phyloP scores from a whole-genome alignment of 2,329 filamentous ascomycete genomes.

The Colletotrichum caudatum region DNA sequence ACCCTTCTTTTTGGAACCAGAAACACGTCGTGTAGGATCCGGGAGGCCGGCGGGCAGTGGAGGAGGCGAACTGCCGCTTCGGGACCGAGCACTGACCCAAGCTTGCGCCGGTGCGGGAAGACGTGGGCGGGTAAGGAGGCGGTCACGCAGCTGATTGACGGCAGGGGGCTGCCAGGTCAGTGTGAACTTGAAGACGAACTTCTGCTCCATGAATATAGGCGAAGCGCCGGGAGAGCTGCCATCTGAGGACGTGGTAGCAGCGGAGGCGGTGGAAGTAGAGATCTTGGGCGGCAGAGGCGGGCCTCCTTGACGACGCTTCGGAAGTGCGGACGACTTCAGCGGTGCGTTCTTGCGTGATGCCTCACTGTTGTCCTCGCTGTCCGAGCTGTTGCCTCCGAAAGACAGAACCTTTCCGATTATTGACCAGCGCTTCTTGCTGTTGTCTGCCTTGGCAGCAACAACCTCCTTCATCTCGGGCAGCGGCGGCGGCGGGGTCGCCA shows the following conservation, averaged over 20 bases:
- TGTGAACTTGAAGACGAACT: conserved; percentile 80
- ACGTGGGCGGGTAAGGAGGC: conserved; percentile 74
- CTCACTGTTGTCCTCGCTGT: conserved; percentile 61
- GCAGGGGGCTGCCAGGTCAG: conserved; percentile 72
- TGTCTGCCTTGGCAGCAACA: conserved; percentile 45
- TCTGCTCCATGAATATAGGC: conserved; percentile 65
- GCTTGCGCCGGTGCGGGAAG: conserved; percentile 78
- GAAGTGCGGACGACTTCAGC: conserved; percentile 49
- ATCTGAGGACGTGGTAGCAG: conserved; percentile 58
- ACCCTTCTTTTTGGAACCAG: conserved; percentile 59
- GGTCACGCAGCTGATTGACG: conserved; percentile 66
- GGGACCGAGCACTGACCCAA: conserved; percentile 61
- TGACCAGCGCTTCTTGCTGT: conserved; percentile 70
- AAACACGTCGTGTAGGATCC: conserved; percentile 60
- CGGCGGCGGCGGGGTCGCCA: conserved; percentile 25
- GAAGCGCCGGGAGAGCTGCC: conserved; percentile 67
- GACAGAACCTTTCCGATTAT: conserved; percentile 73
- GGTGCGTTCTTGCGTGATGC: conserved; percentile 63
- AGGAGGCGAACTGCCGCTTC: conserved; percentile 54
- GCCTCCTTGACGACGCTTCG: conserved; percentile 37
- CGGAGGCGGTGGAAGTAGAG: conserved; percentile 45
- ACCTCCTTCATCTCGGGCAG: conserved; percentile 38
- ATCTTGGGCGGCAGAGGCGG: conserved; percentile 55
- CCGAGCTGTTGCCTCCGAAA: conserved; percentile 50
- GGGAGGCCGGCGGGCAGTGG: conserved; percentile 54